These are phyloP conservation scores for maize (Zea mays) DNA, from an alignment of 176 grass and related monocot genomes.

Conservation along the genomic window DNA sequence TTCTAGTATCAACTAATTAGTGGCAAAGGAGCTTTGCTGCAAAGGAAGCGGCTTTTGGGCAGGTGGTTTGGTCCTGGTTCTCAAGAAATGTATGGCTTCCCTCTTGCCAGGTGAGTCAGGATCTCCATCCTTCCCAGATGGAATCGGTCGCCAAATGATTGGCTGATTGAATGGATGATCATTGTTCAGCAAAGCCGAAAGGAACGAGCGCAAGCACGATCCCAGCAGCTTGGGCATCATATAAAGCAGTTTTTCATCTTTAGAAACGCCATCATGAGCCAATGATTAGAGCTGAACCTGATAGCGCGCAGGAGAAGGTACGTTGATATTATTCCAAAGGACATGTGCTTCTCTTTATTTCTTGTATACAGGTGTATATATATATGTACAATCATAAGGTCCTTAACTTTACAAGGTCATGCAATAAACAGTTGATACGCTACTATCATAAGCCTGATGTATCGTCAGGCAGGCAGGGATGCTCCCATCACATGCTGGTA, in stretches of 20 bases:
- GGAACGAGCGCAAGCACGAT: slow-evolving; percentile 34
- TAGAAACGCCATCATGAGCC: slow-evolving; percentile 35
- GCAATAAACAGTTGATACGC: slow-evolving; percentile 15
- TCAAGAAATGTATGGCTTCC: slow-evolving; percentile 33
- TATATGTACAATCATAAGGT: slow-evolving; percentile 36
- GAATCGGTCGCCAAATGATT: slow-evolving; percentile 53
- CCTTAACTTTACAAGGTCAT: slow-evolving; percentile 27
- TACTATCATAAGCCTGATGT: slow-evolving; percentile 6
- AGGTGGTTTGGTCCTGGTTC: slow-evolving; percentile 35
- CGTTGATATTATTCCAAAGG: slow-evolving; percentile 31
- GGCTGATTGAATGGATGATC: slow-evolving; percentile 50
- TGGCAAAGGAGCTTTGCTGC: slow-evolving; percentile 22
- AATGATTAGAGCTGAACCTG: slow-evolving; percentile 44
- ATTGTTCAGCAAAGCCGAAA: slow-evolving; percentile 46
- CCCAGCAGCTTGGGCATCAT: slow-evolving; percentile 44
- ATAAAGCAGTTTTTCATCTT: slow-evolving; percentile 42
- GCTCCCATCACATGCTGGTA: slow-evolving; percentile 21
- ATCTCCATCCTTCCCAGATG: slow-evolving; percentile 34
- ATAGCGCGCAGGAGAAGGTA: slow-evolving; percentile 32
- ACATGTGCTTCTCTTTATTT: slow-evolving; percentile 41
- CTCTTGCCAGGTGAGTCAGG: slow-evolving; percentile 48
- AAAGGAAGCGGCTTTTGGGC: slow-evolving; percentile 35
- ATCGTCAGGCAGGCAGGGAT: not conserved
- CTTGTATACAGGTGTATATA: slow-evolving; percentile 20
- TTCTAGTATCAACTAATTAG: not conserved